These are phyloP conservation scores for Paraleonurus japonicus DNA, from an alignment of 257 asterid species.

Conservation along the genomic window DNA sequence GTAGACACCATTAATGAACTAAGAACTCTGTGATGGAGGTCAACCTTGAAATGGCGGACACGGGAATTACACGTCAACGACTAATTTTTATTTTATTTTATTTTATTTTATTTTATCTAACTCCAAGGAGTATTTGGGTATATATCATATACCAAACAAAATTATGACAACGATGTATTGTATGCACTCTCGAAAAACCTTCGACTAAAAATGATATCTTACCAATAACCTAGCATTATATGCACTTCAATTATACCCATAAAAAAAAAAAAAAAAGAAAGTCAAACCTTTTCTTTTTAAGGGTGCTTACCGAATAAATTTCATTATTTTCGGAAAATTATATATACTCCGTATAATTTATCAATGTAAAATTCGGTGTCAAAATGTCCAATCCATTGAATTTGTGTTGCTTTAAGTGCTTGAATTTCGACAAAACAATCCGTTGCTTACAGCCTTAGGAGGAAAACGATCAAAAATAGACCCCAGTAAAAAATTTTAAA, in stretches of 20 bases:
- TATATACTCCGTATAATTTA: too few relatives aligned
- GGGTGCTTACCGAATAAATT: background rate
- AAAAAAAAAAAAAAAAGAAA: too few relatives aligned
- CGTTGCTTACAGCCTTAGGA: background rate
- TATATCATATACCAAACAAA: background rate
- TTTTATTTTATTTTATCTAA: background rate
- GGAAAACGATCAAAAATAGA: too few relatives aligned
- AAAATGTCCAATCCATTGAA: background rate
- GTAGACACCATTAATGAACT: background rate
- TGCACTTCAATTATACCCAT: too few relatives aligned
- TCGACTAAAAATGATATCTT: background rate
- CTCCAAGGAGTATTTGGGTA: background rate
- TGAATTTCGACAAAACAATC: background rate
- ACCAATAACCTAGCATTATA: background rate
- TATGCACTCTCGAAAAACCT: too few relatives aligned
- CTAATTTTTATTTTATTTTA: background rate
- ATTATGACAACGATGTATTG: background rate
- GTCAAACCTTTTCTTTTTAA: too few relatives aligned
- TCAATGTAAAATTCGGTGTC: background rate
- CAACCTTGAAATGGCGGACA: conserved; percentile 2
- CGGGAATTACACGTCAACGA: conserved; percentile 4
- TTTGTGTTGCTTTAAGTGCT: background rate
- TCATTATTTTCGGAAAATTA: too few relatives aligned
- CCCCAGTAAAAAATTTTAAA: too few relatives aligned
- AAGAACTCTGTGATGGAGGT: background rate